Percentiles rank a stretch among this genome's conserved stretches.
These are phyloP conservation scores for Juglanconis oblonga DNA, from an alignment of 2,329 filamentous ascomycete genomes.

Conservation along the genomic window DNA sequence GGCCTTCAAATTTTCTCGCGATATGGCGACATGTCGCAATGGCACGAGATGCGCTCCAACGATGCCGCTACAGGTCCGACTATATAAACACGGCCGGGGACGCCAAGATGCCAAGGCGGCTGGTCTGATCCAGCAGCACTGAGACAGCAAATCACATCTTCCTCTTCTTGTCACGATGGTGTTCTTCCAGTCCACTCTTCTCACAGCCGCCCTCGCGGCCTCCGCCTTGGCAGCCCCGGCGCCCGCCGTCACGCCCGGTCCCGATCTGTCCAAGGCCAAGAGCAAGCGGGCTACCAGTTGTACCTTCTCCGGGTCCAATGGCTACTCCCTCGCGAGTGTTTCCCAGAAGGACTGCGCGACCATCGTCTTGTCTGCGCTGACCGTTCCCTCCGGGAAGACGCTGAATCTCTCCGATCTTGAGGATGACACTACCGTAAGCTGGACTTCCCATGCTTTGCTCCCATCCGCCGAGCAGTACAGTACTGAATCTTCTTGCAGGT, in stretches of 20 bases:
- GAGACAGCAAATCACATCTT: neutral
- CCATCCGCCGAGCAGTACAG: neutral
- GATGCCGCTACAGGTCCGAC: neutral
- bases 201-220: slow-evolving; percentile 16
- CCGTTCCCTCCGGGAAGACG: slow-evolving; percentile 55
- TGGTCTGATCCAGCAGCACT: neutral
- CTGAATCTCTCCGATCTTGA: slow-evolving; percentile 52
- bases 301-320: slow-evolving; percentile 51
- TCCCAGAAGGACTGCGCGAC: slow-evolving; percentile 48
- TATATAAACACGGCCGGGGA: neutral
- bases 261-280: slow-evolving; percentile 6
- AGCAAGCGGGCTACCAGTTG: slow-evolving; percentile 33
- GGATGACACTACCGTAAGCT: slow-evolving; percentile 31
- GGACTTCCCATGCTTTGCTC: slow-evolving; percentile 34
- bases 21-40: neutral
- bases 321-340: slow-evolving; percentile 37
- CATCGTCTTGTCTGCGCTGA: slow-evolving; percentile 49
- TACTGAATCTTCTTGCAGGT: slow-evolving; percentile 32
- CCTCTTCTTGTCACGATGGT: slow-evolving; percentile 1
- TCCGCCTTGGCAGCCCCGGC: slow-evolving; percentile 13
- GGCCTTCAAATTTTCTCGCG: neutral
- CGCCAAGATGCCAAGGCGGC: neutral
- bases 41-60: neutral
- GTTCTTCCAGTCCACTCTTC: slow-evolving; percentile 5
- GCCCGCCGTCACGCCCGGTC: slow-evolving; percentile 7